Evolutionary conservation across 805 yeast genomes (phyloP), one percentile per base, ranked within the genome.

Genomic region (Saccharomycopsis amapae): DNA sequence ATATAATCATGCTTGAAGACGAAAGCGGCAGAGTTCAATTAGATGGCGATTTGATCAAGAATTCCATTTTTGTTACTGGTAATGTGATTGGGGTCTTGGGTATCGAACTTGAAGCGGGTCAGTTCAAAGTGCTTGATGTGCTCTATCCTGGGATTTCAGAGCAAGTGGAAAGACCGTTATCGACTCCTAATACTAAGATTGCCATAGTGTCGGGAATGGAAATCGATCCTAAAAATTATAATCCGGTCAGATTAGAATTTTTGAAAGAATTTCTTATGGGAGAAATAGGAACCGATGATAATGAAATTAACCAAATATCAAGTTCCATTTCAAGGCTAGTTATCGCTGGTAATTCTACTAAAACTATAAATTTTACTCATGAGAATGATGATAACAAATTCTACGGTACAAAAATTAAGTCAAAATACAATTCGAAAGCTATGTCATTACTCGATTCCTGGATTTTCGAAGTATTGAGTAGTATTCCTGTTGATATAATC

Each of bases 81-180:
- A 73, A 79, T n/a, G 81, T 89, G 0, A 77, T 88, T 5, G 97
- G 90, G 0, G 74, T 88, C 1, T 61, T 88, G 9, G 98, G 98
- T 0, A 79, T 85, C 66, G 96, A 89, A 59, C 71, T 83, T 6
- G 78, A 75, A 38, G 79, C 88, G 0, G 97, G 97, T 3, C 69
- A 80, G 2, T 89, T 93, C 61, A 85, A 83, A 49, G 85, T 86
- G 4, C 75, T 85, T 54, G 97, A 89, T 58, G 68, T 89, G 1
- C 75, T 75, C 1, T 83, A 78, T 54, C 95, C 97, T 0, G 71
- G 71, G 10, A 61, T 74, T 15, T 69, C 85, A 1, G 77, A 78
- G 0, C 94, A 84, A 58, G 55, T 56, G 5, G 66, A 71, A 2
- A 39, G 61, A 47, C 42, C 63, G 5, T 48, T 62, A 20, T 56